Percentiles rank a stretch among this genome's conserved stretches.
Conservation (phyloP, 148 eudicot genomes). For the Silene conica region DNA sequence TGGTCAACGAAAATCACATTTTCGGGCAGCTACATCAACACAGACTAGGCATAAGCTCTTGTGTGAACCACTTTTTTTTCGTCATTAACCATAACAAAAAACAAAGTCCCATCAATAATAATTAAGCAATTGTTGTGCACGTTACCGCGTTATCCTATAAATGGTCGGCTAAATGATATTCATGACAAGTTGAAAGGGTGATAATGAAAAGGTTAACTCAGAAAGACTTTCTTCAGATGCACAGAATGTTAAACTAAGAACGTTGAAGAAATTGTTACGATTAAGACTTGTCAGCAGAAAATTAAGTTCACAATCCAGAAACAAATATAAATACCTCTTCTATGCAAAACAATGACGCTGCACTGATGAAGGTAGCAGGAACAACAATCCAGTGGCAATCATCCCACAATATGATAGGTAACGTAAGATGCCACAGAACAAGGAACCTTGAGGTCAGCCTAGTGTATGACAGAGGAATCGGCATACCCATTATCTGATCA, state of each 20-base stretch:
- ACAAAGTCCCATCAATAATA: too few species aligned
- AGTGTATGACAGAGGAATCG: slow-evolving; percentile 96
- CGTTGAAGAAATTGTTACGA: background rate
- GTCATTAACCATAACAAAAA: too few species aligned
- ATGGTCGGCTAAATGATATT: too few species aligned
- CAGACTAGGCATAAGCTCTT: too few species aligned
- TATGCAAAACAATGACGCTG: slow-evolving; percentile 91
- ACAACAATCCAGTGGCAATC: slow-evolving; percentile 98
- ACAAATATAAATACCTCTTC: slow-evolving; percentile 57
- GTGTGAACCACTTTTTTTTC: too few species aligned
- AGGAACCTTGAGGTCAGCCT: slow-evolving; percentile 91
- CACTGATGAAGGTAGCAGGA: slow-evolving; percentile 91
- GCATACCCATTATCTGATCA: slow-evolving; percentile 70
- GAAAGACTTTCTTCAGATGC: too few species aligned
- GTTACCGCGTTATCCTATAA: too few species aligned
- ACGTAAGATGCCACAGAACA: slow-evolving; percentile 94
- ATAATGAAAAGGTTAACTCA: background rate
- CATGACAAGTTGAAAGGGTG: too few species aligned
- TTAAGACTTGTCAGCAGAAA: background rate
- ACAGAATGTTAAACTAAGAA: too few species aligned
- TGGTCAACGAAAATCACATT: too few species aligned
- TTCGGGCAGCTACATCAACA: too few species aligned
- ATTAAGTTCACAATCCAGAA: background rate
- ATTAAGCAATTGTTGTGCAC: too few species aligned
- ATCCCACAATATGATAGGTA: slow-evolving; percentile 93